Evolutionary conservation across 306 rosid species (phyloP), one percentile per base, ranked within the genome.

Genomic region (Prunus kanzakura): DNA sequence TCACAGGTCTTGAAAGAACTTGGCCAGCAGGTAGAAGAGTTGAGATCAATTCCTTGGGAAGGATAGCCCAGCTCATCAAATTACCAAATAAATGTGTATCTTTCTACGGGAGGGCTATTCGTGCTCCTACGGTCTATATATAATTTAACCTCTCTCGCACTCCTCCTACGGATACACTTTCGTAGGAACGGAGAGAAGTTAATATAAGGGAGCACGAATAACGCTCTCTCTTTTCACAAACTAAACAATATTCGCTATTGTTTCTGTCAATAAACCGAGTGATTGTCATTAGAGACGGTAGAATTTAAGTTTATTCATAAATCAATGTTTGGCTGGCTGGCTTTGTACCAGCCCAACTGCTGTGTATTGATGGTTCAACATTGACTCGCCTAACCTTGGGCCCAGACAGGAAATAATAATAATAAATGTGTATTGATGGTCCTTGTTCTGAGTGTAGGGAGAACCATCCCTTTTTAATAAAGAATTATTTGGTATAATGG

Each of bases 1-100:
- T 82, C 50, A 38, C 88, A 93, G 98, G 87, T 84, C 71, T 87
- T 88, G 89, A 78, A 81, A 73, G 91, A 80, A 57, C 81, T 91
- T 12, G 76, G 83, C 70, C 80, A 73, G 65, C 73, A 70, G 18
- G 68, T 76, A 6, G 72, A 84, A 57, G 78, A 74, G 25, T 71
- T 78, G 62, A 62, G 78, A 50, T 72, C 55, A 13, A 67, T 66
- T 64, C 82, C 30, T 45, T 70, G n/a, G 73, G 73, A 60, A 68
- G 27, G 23, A n/a, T 19, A 58, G 2, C n/a, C 50, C 11, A 22
- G 27, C 35, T 69, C 68, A 20, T 69, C 68, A 20, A 69, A 13
- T 60, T 69, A 69, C 43, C 67, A 58, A 56, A 60, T 73, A 62
- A 41, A 64, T 19, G n/a, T 45, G 62, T 77, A 20, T 49, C 22